Conservation (phyloP, 1,284 basidiomycete genomes). For the Macrocystidia cucumis region DNA sequence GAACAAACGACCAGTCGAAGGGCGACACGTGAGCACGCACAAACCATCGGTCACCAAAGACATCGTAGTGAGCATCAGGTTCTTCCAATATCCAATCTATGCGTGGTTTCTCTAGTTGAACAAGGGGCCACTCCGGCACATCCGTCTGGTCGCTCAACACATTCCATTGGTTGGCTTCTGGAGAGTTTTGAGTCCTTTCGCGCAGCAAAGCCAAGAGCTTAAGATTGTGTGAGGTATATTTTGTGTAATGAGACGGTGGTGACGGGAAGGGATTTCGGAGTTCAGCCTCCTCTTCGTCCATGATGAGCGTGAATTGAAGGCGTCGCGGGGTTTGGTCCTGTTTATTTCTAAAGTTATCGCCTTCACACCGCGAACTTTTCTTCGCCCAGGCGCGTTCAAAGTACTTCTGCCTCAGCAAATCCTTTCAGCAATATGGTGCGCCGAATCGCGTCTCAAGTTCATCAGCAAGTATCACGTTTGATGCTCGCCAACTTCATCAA, state of each 20-base stretch:
- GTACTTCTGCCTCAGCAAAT: not conserved
- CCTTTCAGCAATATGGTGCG: constrained; percentile 60
- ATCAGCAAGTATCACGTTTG: constrained; percentile 81
- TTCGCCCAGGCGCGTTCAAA: not conserved
- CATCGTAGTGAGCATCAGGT: constrained; percentile 59
- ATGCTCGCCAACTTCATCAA: constrained; percentile 66
- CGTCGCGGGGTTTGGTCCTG: constrained; percentile 7
- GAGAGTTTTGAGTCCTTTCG: constrained; percentile 35
- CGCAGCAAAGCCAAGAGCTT: constrained; percentile 51
- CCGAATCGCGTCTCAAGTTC: constrained; percentile 82
- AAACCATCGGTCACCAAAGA: constrained; percentile 79
- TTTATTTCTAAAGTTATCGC: constrained; percentile 6
- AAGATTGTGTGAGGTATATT: constrained; percentile 65
- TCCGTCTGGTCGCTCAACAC: constrained; percentile 59
- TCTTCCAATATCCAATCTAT: constrained; percentile 78
- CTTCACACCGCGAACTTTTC: constrained; percentile 1
- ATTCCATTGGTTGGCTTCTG: constrained; percentile 44
- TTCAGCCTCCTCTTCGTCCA: constrained; percentile 68
- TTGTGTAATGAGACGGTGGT: constrained; percentile 70
- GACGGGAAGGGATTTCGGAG: constrained; percentile 78
- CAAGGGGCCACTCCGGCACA: constrained; percentile 65
- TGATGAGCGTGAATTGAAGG: constrained; percentile 12
- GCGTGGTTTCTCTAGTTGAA: constrained; percentile 68
- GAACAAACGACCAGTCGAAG: too few species aligned
- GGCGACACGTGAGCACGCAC: constrained; percentile 38